Evolutionary conservation across 176 grass and related monocot species (phyloP).

Genomic region (Urochloa ruziziensis): DNA sequence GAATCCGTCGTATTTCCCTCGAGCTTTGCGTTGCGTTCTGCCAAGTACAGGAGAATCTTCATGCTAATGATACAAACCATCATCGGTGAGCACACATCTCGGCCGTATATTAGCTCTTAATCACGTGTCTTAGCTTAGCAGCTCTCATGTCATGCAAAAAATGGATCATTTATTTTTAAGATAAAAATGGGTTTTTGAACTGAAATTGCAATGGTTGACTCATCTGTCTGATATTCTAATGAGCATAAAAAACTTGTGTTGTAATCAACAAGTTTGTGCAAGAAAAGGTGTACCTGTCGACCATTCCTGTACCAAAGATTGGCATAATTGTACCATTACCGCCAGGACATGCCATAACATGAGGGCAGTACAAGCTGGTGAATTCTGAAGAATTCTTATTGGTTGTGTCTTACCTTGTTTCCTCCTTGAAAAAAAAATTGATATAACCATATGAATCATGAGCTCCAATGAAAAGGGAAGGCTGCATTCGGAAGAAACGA

Average conservation of each 20-base stretch:
- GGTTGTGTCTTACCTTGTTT: too few species aligned
- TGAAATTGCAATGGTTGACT: not conserved
- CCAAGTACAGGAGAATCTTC: conserved; percentile 32
- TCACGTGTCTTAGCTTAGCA: not conserved
- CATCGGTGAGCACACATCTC: not conserved
- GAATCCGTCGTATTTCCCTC: conserved; percentile 27
- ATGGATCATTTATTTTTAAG: too few species aligned
- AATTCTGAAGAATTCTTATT: not conserved
- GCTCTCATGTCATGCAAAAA: not conserved
- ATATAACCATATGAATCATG: not conserved
- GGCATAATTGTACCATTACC: not conserved
- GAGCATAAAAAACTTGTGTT: not conserved
- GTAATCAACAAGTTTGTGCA: not conserved
- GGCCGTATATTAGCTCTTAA: not conserved
- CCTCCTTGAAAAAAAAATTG: not conserved
- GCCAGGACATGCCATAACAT: not conserved
- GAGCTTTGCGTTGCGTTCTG: conserved; percentile 21
- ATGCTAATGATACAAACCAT: not conserved
- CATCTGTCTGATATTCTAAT: not conserved
- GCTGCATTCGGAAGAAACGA: not conserved
- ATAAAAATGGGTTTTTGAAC: not conserved
- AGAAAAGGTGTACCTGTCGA: not conserved
- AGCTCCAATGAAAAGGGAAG: not conserved
- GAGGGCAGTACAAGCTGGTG: not conserved
- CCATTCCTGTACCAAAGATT: not conserved